Percentiles rank a stretch among this genome's conserved stretches.
Conservation (phyloP, 116 monocot genomes). For the Cymodocea nodosa region DNA sequence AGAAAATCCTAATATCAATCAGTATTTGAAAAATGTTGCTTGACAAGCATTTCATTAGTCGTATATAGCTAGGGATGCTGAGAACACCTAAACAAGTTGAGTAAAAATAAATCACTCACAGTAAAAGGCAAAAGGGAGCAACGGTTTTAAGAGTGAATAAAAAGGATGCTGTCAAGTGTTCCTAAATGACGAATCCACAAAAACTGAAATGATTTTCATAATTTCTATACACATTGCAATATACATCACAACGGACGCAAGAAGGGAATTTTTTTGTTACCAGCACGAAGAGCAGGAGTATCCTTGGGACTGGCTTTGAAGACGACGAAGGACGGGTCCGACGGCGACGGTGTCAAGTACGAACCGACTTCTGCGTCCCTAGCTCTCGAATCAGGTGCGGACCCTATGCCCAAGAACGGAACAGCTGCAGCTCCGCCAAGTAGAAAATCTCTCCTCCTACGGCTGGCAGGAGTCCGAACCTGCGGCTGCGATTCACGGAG, state of each 20-base stretch:
- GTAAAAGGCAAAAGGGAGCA: no score
- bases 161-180: not conserved
- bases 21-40: no score
- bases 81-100: no score
- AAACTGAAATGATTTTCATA: not conserved
- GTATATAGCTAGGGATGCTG: no score
- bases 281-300: slow-evolving; percentile 92
- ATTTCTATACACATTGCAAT: not conserved
- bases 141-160: not conserved
- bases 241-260: not conserved
- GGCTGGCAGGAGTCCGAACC: not conserved
- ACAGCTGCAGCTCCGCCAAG: slow-evolving; percentile 21
- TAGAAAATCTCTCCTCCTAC: slow-evolving; percentile 30
- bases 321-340: slow-evolving; percentile 66
- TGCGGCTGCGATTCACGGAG: not conserved
- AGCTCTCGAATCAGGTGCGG: slow-evolving; percentile 24
- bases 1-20: no score
- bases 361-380: slow-evolving; percentile 82
- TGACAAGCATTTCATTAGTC: no score
- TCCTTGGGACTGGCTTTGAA: slow-evolving; percentile 75
- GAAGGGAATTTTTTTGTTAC: slow-evolving; percentile 15
- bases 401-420: slow-evolving; percentile 11
- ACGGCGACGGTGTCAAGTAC: slow-evolving; percentile 47
- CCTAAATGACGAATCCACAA: no score
- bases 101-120: no score